A percentile compares a stretch with the other conserved stretches of the same genome.
Evolutionary conservation across 176 grass and related monocot genomes (phyloP).

Genomic region (Saccharum officinarum): DNA sequence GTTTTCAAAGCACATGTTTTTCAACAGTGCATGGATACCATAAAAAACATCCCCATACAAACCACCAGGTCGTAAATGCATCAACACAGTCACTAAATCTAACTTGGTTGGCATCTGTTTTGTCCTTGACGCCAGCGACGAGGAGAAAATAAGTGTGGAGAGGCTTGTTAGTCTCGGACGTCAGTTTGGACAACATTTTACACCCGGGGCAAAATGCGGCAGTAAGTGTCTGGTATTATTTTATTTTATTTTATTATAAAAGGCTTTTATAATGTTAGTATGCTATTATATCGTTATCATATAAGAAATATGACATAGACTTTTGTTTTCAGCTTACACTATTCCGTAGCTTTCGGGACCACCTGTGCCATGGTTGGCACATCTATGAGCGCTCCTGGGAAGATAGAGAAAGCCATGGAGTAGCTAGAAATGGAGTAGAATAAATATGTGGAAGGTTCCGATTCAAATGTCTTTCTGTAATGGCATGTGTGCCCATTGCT

Average conservation of each 20-base stretch:
- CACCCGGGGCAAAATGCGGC: not conserved
- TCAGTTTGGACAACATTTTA: not conserved
- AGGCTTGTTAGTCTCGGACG: not conserved
- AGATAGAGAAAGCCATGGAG: not conserved
- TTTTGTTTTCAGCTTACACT: not conserved
- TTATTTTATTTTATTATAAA: not conserved
- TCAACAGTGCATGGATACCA: not conserved
- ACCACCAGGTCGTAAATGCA: not conserved
- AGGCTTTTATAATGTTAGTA: not conserved
- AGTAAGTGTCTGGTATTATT: not conserved
- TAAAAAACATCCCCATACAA: not conserved
- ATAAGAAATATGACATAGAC: not conserved
- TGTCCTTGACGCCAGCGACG: not conserved
- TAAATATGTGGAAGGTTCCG: not conserved
- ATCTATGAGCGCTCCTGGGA: not conserved
- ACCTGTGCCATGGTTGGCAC: not conserved
- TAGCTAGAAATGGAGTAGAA: not conserved
- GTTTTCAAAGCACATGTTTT: not conserved
- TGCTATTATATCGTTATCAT: not conserved
- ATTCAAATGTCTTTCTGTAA: no score
- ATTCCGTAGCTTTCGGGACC: not conserved
- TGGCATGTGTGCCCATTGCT: no score
- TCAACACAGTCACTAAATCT: fast-evolving
- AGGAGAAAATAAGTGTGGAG: not conserved
- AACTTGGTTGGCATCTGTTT: not conserved